Base-by-base conservation (phyloP, 2,329 filamentous ascomycete species). In the Pseudocercospora musae region DNA sequence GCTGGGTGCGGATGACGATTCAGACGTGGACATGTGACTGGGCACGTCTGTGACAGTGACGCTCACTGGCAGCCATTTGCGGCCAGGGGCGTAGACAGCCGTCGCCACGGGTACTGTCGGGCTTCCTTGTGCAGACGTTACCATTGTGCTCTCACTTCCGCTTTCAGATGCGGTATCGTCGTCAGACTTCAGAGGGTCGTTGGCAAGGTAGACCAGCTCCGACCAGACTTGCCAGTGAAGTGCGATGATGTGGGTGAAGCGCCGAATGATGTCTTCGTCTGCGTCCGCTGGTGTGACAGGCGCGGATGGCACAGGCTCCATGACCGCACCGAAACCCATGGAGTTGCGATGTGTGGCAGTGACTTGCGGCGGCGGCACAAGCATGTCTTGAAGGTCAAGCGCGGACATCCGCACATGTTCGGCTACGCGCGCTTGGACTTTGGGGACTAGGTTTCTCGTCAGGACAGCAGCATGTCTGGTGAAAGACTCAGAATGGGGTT, bases 151-250 rank as follows among this genome's bases (percentile, higher is more conserved):
- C 23, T 67, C 62, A 52, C 66, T 62, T 57, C 68, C 62, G 44
- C 62, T 57, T 27, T 68, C 66, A 10, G 69, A 69, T 15, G 55
- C 60, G 49, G 57, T 62, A 25, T 69, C 69, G 18, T 71, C 68
- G 27, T 63, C 61, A 10, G 60, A 52, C 29, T 57, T 40, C n/a
- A 50, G 40, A n/a, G 61, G 61, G 15, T 63, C 57, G 18, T 63
- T 58, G 11, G 55, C 60, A 9, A 72, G 66, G 73, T 96, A 96
- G 11, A 89, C 86, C 58, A 96, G 80, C 1, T 86, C 85, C 1
- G 85, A 85, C 92, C 93, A 98, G 2, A 96, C 89, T 54, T 91
- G 85, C 92, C 93, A 97, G 76, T 97, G 92, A 23, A 98, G 79
- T 5, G 95, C 83, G 13, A 90, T 87, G 49, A 97, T 86, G 72